A percentile compares a stretch with the other conserved stretches of the same genome.
phyloP scores from a whole-genome alignment of 2,329 filamentous ascomycete species.

The Verticillium tricorpus region DNA sequence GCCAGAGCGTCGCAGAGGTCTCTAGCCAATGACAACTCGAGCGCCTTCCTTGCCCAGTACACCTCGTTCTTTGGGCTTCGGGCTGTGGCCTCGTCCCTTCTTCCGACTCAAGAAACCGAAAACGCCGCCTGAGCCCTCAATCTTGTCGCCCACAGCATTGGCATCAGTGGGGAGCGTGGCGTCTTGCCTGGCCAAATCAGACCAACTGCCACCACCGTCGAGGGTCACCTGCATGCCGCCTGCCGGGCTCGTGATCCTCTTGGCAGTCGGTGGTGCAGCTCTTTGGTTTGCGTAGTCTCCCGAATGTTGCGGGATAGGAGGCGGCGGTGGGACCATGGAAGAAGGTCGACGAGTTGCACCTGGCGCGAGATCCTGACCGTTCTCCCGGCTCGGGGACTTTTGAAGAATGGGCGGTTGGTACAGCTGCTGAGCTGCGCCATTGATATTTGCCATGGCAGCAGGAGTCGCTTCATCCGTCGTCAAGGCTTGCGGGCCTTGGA shows the following conservation, averaged over 20 bases:
- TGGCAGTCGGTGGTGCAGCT: slow-evolving; percentile 39
- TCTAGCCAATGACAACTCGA: slow-evolving; percentile 68
- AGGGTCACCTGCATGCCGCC: slow-evolving; percentile 89
- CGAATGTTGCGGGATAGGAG: slow-evolving; percentile 42
- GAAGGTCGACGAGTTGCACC: neutral
- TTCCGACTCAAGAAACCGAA: slow-evolving; percentile 86
- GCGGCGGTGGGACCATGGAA: slow-evolving; percentile 11
- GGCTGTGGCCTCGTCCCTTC: slow-evolving; percentile 84
- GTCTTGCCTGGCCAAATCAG: slow-evolving; percentile 80
- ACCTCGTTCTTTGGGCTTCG: slow-evolving; percentile 89
- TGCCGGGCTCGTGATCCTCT: slow-evolving; percentile 69
- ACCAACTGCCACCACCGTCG: slow-evolving; percentile 87
- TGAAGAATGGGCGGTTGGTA: slow-evolving; percentile 5
- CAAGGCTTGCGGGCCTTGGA: slow-evolving; percentile 36
- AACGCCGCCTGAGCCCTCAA: slow-evolving; percentile 68
- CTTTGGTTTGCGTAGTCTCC: slow-evolving; percentile 35
- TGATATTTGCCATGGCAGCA: slow-evolving; percentile 25
- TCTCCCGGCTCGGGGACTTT: slow-evolving; percentile 2
- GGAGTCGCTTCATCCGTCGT: slow-evolving; percentile 47
- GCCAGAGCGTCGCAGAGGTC: neutral
- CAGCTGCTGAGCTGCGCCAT: slow-evolving; percentile 10
- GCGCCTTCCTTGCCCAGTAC: slow-evolving; percentile 94
- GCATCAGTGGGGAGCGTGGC: slow-evolving; percentile 68
- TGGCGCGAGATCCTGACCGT: slow-evolving; percentile 14
- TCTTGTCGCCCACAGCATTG: slow-evolving; percentile 47